Percentiles rank a stretch among this genome's conserved stretches.
phyloP scores from a whole-genome alignment of 306 rosid species.

The Dalbergia cochinchinensis region DNA sequence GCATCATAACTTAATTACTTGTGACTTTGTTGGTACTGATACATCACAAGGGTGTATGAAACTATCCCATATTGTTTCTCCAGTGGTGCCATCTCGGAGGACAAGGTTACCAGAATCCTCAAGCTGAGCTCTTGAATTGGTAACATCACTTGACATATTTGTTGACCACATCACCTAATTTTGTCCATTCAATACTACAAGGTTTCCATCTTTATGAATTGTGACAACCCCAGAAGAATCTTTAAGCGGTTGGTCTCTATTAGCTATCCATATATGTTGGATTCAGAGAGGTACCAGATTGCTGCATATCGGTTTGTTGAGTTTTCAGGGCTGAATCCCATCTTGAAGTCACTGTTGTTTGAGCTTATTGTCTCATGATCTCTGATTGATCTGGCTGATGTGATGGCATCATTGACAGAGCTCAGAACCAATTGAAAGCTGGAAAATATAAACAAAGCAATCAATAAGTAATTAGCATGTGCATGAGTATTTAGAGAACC shows the following conservation, averaged over 20 bases:
- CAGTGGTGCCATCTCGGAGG: conserved; percentile 23
- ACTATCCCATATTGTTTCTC: conserved; percentile 42
- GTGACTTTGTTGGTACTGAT: conserved; percentile 29
- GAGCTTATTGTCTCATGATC: conserved; percentile 43
- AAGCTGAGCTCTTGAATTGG: conserved; percentile 39
- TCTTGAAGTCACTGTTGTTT: conserved; percentile 42
- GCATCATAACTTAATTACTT: not conserved
- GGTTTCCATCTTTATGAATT: conserved; percentile 47
- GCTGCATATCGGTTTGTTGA: conserved; percentile 46
- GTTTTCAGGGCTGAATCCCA: conserved; percentile 48
- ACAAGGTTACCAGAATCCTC: conserved; percentile 39
- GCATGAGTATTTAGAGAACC: conserved; percentile 20
- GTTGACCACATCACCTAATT: conserved; percentile 53
- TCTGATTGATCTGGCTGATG: conserved; percentile 30
- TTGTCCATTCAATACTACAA: conserved; percentile 39
- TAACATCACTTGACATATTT: not conserved
- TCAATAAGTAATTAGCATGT: not conserved
- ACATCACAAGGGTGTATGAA: conserved; percentile 38
- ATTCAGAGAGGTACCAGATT: conserved; percentile 41
- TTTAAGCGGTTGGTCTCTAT: conserved; percentile 45
- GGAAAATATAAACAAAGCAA: conserved; percentile 9
- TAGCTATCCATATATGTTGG: conserved; percentile 48
- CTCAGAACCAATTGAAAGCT: conserved; percentile 2
- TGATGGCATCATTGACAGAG: conserved; percentile 34
- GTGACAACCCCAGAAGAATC: conserved; percentile 45